Base-by-base conservation (phyloP, 1,284 basidiomycete species). In the Rhodotorula sp. region DNA sequence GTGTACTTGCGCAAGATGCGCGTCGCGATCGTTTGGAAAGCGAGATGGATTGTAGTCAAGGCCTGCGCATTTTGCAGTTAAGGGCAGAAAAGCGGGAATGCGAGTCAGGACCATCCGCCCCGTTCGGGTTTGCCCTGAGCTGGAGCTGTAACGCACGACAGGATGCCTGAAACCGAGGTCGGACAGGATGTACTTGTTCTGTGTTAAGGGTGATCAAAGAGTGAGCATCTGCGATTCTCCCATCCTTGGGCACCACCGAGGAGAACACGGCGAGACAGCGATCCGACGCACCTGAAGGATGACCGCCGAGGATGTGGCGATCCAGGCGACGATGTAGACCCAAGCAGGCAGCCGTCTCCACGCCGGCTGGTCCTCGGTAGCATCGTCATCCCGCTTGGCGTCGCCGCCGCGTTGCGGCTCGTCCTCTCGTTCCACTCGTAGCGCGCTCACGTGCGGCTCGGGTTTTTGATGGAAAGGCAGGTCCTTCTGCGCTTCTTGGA, bases 111-210 rank as follows among this genome's bases (percentile, higher is more conserved):
- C 12, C 38, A 43, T 43, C 38, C 38, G 38, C 38, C 28, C 18
- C 2, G 15, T 18, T 2, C 8, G 31, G 16, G 43, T 60, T 34
- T 34, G 34, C 34, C 34, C 34, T 34, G 3, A 34, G 8, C 34
- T 34, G 34, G 5, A 47, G 15, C n/a, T 4, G 59, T 3, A 54
- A 69, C 66, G 52, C 21, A 75, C 72, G 45, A 74, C 60, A 4
- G 70, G 72, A 62, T 84, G 95, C 77, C 86, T 86, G 85, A 95
- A 95, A 74, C 88, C 82, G 78, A 92, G 86, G 65, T 85, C 86
- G 80, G 90, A 89, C 84, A 93, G 94, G 80, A 97, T 83, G 80
- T 91, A 90, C 82, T 94, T 95, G 87, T 98, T 98, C 87, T 97
- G 60, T 31, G 43, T 0, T 0, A 52, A 10, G n/a, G 7, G 34